These are phyloP conservation scores for Chrysoporthe deuterocubensis DNA, from an alignment of 2,329 filamentous ascomycete species.

Conservation along the genomic window DNA sequence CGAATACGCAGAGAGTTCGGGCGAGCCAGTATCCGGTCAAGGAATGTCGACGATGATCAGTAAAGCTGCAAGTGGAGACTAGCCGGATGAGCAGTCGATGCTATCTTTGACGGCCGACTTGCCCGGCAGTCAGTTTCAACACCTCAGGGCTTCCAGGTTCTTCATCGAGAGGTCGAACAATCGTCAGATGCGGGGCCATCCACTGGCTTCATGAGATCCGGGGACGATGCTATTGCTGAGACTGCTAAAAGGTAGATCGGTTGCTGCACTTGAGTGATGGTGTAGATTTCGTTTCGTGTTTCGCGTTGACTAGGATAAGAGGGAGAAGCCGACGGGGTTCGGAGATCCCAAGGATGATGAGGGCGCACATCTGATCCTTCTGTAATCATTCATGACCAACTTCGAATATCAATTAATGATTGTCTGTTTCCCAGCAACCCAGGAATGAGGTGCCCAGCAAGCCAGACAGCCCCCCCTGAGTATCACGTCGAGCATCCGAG, in stretches of 20 bases:
- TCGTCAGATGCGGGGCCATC: not conserved
- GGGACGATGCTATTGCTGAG: not conserved
- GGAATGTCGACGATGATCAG: too few species aligned
- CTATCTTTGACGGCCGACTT: too few species aligned
- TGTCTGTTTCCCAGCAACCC: not conserved
- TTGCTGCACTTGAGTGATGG: not conserved
- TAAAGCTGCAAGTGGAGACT: too few species aligned
- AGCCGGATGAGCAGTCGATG: too few species aligned
- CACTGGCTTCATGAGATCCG: not conserved
- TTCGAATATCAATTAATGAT: not conserved
- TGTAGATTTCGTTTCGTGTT: not conserved
- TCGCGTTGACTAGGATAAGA: not conserved
- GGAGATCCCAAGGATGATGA: not conserved
- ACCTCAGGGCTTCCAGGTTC: too few species aligned
- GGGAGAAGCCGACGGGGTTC: not conserved
- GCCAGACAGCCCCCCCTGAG: conserved; percentile 10
- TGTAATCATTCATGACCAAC: not conserved
- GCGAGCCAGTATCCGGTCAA: not conserved
- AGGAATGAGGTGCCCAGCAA: conserved; percentile 14
- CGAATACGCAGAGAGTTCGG: not conserved
- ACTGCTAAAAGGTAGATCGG: not conserved
- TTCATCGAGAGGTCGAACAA: not conserved
- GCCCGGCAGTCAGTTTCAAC: too few species aligned
- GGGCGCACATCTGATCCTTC: not conserved
- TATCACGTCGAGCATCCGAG: too few species aligned